A percentile compares a stretch with the other conserved stretches of the same genome.
phyloP scores from a whole-genome alignment of 2,329 filamentous ascomycete genomes.

The Colletotrichum nymphaeae region DNA sequence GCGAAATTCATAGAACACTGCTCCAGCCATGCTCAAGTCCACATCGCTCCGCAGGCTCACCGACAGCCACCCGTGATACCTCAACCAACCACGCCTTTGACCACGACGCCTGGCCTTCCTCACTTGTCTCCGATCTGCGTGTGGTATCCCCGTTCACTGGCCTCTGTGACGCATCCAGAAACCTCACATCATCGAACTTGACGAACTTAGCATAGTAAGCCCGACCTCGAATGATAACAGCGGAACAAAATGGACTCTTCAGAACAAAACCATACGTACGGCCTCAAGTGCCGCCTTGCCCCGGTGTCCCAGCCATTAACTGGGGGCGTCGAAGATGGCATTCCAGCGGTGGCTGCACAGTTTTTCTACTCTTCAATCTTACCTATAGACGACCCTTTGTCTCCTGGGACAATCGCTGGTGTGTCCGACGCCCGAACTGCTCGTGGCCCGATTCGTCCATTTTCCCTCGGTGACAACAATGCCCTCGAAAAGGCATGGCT shows the following conservation, averaged over 20 bases:
- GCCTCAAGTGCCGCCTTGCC: conserved; percentile 67
- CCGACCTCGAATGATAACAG: neutral
- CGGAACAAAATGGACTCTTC: conserved; percentile 1
- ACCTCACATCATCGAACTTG: neutral
- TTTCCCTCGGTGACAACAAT: conserved; percentile 82
- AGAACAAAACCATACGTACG: conserved; percentile 64
- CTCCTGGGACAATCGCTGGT: conserved; percentile 65
- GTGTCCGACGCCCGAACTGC: conserved; percentile 62
- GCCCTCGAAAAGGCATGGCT: conserved; percentile 84
- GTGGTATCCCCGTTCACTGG: neutral
- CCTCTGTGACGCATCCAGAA: neutral
- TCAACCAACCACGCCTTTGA: neutral
- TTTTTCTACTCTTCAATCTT: conserved; percentile 89
- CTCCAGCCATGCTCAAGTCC: conserved; percentile 3
- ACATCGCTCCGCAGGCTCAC: neutral
- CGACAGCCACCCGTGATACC: neutral
- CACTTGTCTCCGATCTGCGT: neutral
- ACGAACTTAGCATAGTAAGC: neutral
- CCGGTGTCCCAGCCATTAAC: conserved; percentile 52
- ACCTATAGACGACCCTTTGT: conserved; percentile 90
- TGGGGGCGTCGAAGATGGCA: conserved; percentile 53
- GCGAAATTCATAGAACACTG: neutral
- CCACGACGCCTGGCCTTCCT: neutral
- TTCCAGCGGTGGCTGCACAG: conserved; percentile 73
- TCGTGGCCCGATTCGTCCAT: conserved; percentile 77